Evolutionary conservation across 257 asterid genomes (phyloP).

Genomic region (Solanum ossicruentum): DNA sequence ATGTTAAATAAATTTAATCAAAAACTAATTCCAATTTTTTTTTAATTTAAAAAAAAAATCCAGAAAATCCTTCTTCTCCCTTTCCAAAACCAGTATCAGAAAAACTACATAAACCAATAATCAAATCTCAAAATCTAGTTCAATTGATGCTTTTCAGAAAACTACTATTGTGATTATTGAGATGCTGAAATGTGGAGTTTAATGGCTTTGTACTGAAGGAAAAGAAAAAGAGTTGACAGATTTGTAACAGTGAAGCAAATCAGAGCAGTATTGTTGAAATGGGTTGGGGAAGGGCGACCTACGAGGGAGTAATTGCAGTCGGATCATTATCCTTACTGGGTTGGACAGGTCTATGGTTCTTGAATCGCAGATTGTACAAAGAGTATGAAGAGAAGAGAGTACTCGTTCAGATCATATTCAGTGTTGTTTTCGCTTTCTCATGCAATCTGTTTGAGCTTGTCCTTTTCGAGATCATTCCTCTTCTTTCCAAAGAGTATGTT

Average conservation of each 20-base stretch:
- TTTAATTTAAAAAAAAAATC: neutral
- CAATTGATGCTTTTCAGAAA: neutral
- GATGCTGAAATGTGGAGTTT: neutral
- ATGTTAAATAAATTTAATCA: neutral
- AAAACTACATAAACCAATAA: neutral
- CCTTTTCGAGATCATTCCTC: conserved; percentile 80
- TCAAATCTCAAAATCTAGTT: neutral
- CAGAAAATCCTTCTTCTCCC: neutral
- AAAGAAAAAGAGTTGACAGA: neutral
- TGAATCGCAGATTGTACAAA: conserved; percentile 84
- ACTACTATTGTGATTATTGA: neutral
- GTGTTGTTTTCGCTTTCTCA: conserved; percentile 88
- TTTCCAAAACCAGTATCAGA: neutral
- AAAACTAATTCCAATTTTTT: neutral
- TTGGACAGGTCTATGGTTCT: conserved; percentile 91
- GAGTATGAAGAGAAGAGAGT: conserved; percentile 96
- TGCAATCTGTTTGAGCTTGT: conserved; percentile 97
- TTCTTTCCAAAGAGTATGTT: conserved; percentile 73
- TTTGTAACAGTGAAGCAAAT: neutral
- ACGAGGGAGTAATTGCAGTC: conserved; percentile 67
- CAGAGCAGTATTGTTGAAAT: conserved; percentile 4
- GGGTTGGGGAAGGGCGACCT: conserved; percentile 74
- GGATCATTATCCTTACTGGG: conserved; percentile 74
- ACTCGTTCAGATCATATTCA: conserved; percentile 91
- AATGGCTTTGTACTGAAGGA: neutral